Conservation (phyloP, 306 rosid species). For the Lathyrus oleraceus region DNA sequence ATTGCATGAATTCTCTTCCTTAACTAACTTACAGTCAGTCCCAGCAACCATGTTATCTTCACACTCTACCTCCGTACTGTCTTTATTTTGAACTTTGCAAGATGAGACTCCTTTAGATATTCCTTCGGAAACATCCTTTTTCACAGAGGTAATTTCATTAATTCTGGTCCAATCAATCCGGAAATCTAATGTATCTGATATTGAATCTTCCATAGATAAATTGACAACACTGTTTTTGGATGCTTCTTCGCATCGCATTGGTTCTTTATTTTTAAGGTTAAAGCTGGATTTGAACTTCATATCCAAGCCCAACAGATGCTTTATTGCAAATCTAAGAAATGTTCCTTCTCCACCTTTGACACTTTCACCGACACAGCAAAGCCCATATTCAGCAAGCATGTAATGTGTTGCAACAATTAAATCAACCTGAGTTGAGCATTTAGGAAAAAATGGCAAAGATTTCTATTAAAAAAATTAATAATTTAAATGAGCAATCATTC, state of each 20-base stretch:
- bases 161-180: slow-evolving; percentile 45
- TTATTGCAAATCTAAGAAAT: slow-evolving; percentile 93
- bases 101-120: slow-evolving; percentile 47
- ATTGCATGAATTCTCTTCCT: slow-evolving; percentile 50
- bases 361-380: slow-evolving; percentile 85
- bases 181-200: slow-evolving; percentile 45
- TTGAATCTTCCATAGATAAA: slow-evolving; percentile 50
- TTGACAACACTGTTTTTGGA: slow-evolving; percentile 52
- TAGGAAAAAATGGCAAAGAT: slow-evolving; percentile 25
- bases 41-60: slow-evolving; percentile 50
- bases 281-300: slow-evolving; percentile 76
- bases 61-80: slow-evolving; percentile 48
- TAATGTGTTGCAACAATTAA: slow-evolving; percentile 92
- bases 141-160: slow-evolving; percentile 46
- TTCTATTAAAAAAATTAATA: slow-evolving; percentile 20
- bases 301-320: slow-evolving; percentile 90
- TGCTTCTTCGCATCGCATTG: slow-evolving; percentile 48
- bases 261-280: slow-evolving; percentile 55
- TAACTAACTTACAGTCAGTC: slow-evolving; percentile 43
- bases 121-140: slow-evolving; percentile 52
- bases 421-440: slow-evolving; percentile 68
- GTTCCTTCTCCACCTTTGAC: slow-evolving; percentile 86
- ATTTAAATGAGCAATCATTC: slow-evolving; percentile 30
- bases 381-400: slow-evolving; percentile 90
- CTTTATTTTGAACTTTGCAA: slow-evolving; percentile 45